Evolutionary conservation across 352 stramenopile genomes (phyloP).

Genomic region (Globisporangium irregulare): DNA sequence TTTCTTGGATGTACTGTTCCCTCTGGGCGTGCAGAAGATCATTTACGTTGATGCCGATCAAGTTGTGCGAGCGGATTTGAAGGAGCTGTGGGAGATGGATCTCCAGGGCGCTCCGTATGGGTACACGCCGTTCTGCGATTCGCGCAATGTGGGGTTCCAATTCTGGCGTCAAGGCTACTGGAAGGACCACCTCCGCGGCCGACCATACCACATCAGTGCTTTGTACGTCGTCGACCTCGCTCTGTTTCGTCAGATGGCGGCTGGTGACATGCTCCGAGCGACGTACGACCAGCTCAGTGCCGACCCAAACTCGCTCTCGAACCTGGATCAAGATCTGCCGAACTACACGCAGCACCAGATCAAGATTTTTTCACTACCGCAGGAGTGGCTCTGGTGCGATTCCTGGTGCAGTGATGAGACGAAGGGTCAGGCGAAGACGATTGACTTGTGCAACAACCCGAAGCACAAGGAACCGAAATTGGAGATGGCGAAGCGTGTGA

Average conservation of each 20-base stretch:
- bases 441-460: conserved; percentile 99
- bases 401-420: conserved; percentile 99
- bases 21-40: conserved; percentile 98
- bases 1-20: conserved; percentile 99
- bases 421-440: conserved; percentile 98
- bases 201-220: conserved; percentile 99
- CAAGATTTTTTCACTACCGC: conserved; percentile 96
- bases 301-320: conserved; percentile 98
- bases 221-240: conserved; percentile 99
- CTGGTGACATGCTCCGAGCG: conserved; percentile 94
- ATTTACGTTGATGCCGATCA: conserved; percentile 99
- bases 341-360: conserved; percentile 97
- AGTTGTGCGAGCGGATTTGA: conserved; percentile 97
- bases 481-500: conserved; percentile 98
- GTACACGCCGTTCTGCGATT: conserved; percentile 99
- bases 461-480: conserved; percentile 99
- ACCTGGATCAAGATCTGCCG: conserved; percentile 99
- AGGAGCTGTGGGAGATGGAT: conserved; percentile 99
- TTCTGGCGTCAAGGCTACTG: conserved; percentile 99
- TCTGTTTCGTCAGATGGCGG: conserved; percentile 91
- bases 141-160: conserved; percentile 96
- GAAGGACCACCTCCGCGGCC: conserved; percentile 95
- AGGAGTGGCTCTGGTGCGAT: conserved; percentile 99
- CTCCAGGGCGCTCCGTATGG: conserved; percentile 95
- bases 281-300: conserved; percentile 97